Base-by-base conservation (phyloP, 1,284 basidiomycete species). In the Boletellus deceptivus region DNA sequence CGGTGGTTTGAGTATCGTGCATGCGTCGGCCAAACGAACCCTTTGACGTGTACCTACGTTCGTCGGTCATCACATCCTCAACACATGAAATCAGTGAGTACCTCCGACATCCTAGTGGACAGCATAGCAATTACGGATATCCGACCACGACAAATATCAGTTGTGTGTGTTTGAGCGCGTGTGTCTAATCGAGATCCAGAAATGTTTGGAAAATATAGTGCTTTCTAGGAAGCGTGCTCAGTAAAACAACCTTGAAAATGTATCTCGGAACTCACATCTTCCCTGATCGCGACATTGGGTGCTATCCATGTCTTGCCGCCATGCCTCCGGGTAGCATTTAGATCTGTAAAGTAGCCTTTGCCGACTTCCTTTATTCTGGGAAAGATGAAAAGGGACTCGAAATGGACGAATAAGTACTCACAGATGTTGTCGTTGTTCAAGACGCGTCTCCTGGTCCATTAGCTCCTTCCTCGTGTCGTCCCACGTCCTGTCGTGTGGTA, bases 221-320 rank as follows among this genome's bases (percentile, higher is more conserved):
- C 84, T 84, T 83, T 88, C 92, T 95, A 61, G 8, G 56, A 24
- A 37, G 17, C 16, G 16, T 17, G 27, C 33, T 63, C 24, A 59
- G 49, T 48, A 3, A 31, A 7, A 42, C 42, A 37, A 24, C 14
- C 48, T 13, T 43, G 9, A 16, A 39, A 4, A 36, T 37, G 29
- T 3, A 42, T 25, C 20, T 1, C 24, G 22, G 4, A 6, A 80
- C 89, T 61, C 61, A 95, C 93, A 60, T 95, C 91, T 72, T 93
- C 89, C 24, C 84, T 82, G 60, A 98, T 93, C 55, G 98, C 77
- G 11, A 91, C 91, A 22, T 79, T 83, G 0, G 95, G 95, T 13
- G 92, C 93, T 49, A 95, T 82, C 94, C 93, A 99, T 10, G 91
- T 89, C 74, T 99, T 99, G 18, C 96, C 96, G 8, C 93, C 94